phyloP scores from a whole-genome alignment of 2,329 filamentous ascomycete genomes.

The Macrophomina pseudophaseolina region DNA sequence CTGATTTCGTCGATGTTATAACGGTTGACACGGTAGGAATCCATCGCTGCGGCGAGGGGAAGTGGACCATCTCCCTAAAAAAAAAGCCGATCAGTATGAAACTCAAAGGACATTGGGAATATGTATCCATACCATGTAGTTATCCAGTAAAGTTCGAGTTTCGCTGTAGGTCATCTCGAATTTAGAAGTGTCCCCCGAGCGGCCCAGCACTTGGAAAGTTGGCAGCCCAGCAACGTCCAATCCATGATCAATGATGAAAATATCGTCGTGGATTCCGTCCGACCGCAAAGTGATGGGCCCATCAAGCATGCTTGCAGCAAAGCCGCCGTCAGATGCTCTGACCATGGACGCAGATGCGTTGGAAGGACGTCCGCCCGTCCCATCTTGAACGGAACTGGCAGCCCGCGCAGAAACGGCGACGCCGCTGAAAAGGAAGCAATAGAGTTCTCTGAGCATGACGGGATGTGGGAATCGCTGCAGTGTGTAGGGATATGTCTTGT shows the following conservation, averaged over 20 bases:
- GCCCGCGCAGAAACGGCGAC: neutral
- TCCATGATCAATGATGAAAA: conserved; percentile 30
- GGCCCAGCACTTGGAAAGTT: conserved; percentile 30
- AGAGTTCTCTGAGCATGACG: neutral
- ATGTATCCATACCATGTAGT: conserved; percentile 21
- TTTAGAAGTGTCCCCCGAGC: conserved; percentile 28
- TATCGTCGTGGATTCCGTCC: neutral
- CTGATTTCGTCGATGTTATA: conserved; percentile 40
- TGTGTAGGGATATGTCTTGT: neutral
- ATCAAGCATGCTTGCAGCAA: neutral
- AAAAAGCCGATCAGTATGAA: neutral
- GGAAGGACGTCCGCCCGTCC: neutral
- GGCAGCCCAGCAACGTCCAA: conserved; percentile 30
- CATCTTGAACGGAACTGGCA: neutral
- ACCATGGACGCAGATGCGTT: neutral
- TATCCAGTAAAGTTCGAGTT: conserved; percentile 12
- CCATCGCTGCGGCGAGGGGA: conserved; percentile 44
- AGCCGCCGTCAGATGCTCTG: neutral
- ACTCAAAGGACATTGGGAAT: neutral
- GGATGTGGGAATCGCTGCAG: too few species aligned
- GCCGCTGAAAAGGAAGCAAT: neutral
- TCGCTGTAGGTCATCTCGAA: conserved; percentile 27
- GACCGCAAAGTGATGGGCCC: neutral
- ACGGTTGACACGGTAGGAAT: conserved; percentile 43
- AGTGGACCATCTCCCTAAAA: conserved; percentile 41